Evolutionary conservation across 23 red algal species (phyloP), one percentile per base, ranked within the genome.

Genomic region (Agarophyton chilense): DNA sequence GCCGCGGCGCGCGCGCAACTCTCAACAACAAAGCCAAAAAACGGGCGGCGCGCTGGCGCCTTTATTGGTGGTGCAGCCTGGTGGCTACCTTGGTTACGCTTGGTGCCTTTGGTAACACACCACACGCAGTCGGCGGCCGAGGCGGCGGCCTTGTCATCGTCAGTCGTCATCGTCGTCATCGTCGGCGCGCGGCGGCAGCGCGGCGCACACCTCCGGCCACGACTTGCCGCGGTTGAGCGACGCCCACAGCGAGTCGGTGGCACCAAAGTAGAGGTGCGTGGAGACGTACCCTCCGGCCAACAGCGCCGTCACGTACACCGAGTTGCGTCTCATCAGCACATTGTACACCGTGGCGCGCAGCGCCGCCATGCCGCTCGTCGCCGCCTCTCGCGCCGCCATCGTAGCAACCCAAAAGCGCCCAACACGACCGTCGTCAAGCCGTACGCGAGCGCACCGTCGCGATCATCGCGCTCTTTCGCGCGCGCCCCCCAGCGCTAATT

Each of bases 291-390:
- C 84, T 13, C 63, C 87, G 1, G 65, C 65, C 24, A 98, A 67
- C 17, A 90, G 57, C 32, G 80, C 60, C 6, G 86, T 81, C 25
- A 89, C 87, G 55, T 91, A 98, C 36, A 94, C 80, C 56, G 96
- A 95, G 33, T 83, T 92, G 63, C 96, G 89, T 21, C 77, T 58
- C 82, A 98, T 98, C 54, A 94, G 65, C 53, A 82, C 34, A 82
- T 95, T 95, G 71, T 98, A 98, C 19, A 98, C 32, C 12, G 79
- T 86, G 49, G 92, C 66, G n/a, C 96, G 84, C 2, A 98, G 50
- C 14, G 76, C 95, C n/a, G 89, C 90, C 72, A 92, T 52, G 46
- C 87, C 90, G 53, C 75, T 54, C 79, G 81, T 83, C 2, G 72
- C 45, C 22, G 78, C 51, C 73, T 95, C 87, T 50, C 83, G 29